These are phyloP conservation scores for Maudiozyma saulgeensis DNA, from an alignment of 805 yeast species.

Conservation along the genomic window DNA sequence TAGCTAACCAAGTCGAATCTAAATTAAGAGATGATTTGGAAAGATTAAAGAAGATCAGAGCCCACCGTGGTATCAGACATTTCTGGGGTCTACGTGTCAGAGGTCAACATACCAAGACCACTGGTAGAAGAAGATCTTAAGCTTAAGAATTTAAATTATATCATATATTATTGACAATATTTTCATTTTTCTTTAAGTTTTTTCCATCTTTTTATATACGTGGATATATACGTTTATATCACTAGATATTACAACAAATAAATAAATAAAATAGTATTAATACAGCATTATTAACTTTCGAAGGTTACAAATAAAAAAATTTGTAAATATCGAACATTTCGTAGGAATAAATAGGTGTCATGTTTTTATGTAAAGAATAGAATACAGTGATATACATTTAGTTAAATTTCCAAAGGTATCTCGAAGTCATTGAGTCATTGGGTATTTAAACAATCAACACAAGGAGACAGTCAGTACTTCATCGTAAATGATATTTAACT, in stretches of 20 bases:
- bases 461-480: too few species aligned
- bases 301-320: too few species aligned
- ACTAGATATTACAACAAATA: constrained; percentile 2
- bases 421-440: too few species aligned
- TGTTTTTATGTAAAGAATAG: too few species aligned
- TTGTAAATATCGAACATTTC: too few species aligned
- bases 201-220: neutral
- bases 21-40: constrained; percentile 99
- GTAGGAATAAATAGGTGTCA: too few species aligned
- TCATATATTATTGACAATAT: neutral
- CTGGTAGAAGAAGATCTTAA: constrained; percentile 76
- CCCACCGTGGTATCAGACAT: constrained; percentile 99
- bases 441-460: too few species aligned
- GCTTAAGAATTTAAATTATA: constrained; percentile 4
- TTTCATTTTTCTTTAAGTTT: neutral
- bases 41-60: constrained; percentile 99
- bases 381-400: too few species aligned
- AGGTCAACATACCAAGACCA: constrained; percentile 99
- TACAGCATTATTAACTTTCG: too few species aligned
- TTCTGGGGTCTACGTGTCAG: constrained; percentile 99
- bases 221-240: constrained; percentile 3
- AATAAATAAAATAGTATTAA: neutral
- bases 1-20: constrained; percentile 98
- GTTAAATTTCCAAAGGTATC: too few species aligned
- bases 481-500: too few species aligned